phyloP scores from a whole-genome alignment of 23 red algal genomes.

The Agarophyton chilense region DNA sequence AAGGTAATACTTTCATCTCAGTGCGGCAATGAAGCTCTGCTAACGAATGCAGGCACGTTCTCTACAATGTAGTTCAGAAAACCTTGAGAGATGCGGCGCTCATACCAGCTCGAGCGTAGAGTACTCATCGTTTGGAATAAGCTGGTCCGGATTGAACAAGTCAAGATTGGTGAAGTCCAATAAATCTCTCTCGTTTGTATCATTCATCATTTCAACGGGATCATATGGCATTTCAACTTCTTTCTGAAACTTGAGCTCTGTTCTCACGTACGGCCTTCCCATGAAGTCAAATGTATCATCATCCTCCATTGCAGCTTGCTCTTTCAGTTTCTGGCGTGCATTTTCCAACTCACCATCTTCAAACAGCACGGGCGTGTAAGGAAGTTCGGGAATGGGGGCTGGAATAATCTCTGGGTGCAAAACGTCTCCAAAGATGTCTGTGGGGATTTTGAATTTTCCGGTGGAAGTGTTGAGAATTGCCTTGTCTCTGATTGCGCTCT shows the following conservation, averaged over 20 bases:
- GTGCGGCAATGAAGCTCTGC: background rate
- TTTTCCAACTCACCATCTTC: conserved; percentile 9
- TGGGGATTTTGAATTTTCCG: background rate
- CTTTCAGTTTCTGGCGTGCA: background rate
- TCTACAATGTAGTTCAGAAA: background rate
- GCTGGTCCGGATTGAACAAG: conserved; percentile 17
- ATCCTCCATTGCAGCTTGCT: conserved; percentile 2
- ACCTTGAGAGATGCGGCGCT: background rate
- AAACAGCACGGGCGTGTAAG: conserved; percentile 23
- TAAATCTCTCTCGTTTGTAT: background rate
- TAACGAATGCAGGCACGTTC: background rate
- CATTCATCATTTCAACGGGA: conserved; percentile 16
- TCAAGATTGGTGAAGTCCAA: background rate
- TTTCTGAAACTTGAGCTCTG: background rate
- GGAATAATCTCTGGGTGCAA: conserved; percentile 15
- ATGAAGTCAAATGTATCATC: conserved; percentile 16
- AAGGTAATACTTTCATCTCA: too few species aligned
- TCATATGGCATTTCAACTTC: conserved; percentile 11
- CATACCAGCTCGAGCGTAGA: conserved; percentile 6
- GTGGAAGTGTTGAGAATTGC: background rate
- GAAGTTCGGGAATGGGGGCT: background rate
- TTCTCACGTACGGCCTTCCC: conserved; percentile 16
- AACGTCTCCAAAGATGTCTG: background rate
- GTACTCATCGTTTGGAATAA: conserved; percentile 18
- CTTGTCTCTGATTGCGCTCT: background rate